Conservation (phyloP, 805 yeast genomes). For the Teunomyces panamensis region DNA sequence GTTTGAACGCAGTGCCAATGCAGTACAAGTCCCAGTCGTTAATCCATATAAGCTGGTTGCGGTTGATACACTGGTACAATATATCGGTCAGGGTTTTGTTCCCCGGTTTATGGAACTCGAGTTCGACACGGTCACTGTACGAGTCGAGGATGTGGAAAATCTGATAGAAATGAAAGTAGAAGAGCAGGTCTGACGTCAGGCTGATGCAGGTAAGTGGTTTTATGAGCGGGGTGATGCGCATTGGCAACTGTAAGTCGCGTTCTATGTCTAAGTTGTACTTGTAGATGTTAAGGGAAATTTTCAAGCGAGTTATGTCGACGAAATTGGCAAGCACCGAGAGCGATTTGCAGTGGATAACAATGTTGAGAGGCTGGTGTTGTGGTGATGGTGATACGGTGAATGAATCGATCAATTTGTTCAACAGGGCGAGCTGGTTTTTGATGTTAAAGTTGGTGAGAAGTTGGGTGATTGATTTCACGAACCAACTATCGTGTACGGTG, state of each 20-base stretch:
- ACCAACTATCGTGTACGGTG: constrained; percentile 90
- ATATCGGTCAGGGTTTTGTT: constrained; percentile 45
- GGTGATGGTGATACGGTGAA: constrained; percentile 19
- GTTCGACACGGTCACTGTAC: constrained; percentile 42
- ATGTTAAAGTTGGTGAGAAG: constrained; percentile 57
- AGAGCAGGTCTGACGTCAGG: constrained; percentile 16
- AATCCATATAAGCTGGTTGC: constrained; percentile 53
- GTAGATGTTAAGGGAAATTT: constrained; percentile 75
- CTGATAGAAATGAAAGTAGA: constrained; percentile 47
- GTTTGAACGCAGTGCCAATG: constrained; percentile 46
- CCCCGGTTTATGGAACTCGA: constrained; percentile 58
- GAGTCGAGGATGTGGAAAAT: constrained; percentile 46
- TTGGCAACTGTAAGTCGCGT: constrained; percentile 22
- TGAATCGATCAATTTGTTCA: constrained; percentile 27
- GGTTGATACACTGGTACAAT: constrained; percentile 46
- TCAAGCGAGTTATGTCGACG: constrained; percentile 72
- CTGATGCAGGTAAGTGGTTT: constrained; percentile 19
- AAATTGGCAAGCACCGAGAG: constrained; percentile 54
- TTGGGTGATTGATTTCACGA: constrained; percentile 73
- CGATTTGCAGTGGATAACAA: constrained; percentile 44
- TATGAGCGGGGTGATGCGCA: constrained; percentile 19
- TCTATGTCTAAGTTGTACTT: constrained; percentile 58
- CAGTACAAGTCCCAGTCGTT: constrained; percentile 56
- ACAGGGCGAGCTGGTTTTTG: constrained; percentile 23
- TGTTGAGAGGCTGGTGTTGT: constrained; percentile 33